Base-by-base conservation (phyloP, 306 rosid species). In the Vigna trinervia region DNA sequence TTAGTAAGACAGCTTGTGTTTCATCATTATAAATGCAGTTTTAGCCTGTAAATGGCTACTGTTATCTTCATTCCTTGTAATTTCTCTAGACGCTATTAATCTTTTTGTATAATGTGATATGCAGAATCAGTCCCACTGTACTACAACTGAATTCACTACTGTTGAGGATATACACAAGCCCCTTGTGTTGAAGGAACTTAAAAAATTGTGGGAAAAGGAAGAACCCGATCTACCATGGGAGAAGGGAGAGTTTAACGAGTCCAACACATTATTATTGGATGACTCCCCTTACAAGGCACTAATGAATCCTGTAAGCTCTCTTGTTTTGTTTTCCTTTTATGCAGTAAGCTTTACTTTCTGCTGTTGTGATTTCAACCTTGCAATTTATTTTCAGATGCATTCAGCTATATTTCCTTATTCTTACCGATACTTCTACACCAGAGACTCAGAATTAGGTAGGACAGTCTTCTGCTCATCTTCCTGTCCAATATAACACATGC, bases 231-330 rank as follows among this genome's bases (percentile, higher is more conserved):
- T 95, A 83, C 97, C 97, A 0, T 92, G 93, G 87, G 84, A 82
- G 81, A 88, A 73, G 74, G 97, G 97, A 74, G 92, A 83, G 76
- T 95, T 83, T 81, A 83, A 86, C 23, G 93, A 88, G 84, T 81
- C 96, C 26, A 95, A 92, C 88, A 95, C 97, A 38, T 48, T 95
- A 66, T 83, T 95, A 83, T 59, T 95, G 85, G 97, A 95, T 84
- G 99, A 95, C 78, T 90, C 97, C 57, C 97, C 99, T 2, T 90
- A 90, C 77, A 92, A 95, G 83, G 96, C 97, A 34, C 83, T 92
- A 52, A 17, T 82, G 81, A 95, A 95, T 85, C 99, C 99, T 79
- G 99, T 95, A 81, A 84, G 93, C 74, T 74, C 39, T 53, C 20
- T 50, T 68, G 38, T 56, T 66, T 68, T 58, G 50, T 81, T 58